A percentile compares a stretch with the other conserved stretches of the same genome.
phyloP scores from a whole-genome alignment of 352 stramenopile genomes.

The Globisporangium solare region DNA sequence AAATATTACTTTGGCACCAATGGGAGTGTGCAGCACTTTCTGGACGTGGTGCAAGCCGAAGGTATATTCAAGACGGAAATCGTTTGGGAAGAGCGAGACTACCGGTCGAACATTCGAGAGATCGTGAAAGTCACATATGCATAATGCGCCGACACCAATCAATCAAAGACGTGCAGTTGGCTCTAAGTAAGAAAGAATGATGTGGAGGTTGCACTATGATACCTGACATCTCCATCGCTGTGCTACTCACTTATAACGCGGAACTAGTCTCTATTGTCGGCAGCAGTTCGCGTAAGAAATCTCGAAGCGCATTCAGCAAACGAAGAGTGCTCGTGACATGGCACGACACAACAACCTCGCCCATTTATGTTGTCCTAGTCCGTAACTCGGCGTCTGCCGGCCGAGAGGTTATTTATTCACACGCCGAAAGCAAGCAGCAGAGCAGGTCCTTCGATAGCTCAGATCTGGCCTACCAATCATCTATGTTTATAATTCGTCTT shows the following conservation, averaged over 20 bases:
- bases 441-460: not conserved
- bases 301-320: not conserved
- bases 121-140: conserved; percentile 60
- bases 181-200: not conserved
- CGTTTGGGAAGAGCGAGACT: conserved; percentile 71
- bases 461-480: not conserved
- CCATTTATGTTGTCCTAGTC: not conserved
- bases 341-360: conserved; percentile 2
- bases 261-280: not conserved
- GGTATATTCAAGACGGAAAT: conserved; percentile 42
- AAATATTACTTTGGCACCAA: conserved; percentile 87
- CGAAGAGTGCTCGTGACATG: conserved; percentile 3
- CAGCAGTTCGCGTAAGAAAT: not conserved
- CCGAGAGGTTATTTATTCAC: conserved; percentile 3
- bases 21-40: conserved; percentile 85
- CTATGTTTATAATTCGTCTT: conserved; percentile 2
- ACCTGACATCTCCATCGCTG: not conserved
- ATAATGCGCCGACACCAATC: not conserved
- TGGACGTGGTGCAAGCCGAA: conserved; percentile 45
- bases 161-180: not conserved
- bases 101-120: conserved; percentile 75
- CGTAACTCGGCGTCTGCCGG: not conserved
- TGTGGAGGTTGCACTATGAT: too few relatives aligned
- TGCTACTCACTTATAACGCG: not conserved
- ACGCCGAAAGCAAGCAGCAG: not conserved